Evolutionary conservation across 768 basidiomycete genomes (phyloP), one percentile per base, ranked within the genome.

Genomic region (Mycena sanguinolenta): DNA sequence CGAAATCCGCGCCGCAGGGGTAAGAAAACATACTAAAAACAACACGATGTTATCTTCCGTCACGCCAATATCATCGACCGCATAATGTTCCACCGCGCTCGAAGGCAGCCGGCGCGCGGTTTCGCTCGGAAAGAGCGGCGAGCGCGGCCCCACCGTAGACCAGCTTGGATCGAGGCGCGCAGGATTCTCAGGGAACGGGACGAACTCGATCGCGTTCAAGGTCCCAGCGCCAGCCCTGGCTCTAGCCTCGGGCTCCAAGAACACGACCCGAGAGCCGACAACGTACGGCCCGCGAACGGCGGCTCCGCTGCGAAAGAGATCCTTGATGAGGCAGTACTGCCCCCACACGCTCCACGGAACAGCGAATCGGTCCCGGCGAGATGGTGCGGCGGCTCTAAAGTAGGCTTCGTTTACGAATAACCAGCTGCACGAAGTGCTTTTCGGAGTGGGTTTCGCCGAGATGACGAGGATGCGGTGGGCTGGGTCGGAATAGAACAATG

Each of bases 31-130:
- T 76, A 89, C 90, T 71, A 89, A 77, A 69, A 90, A 83, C 61
- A 91, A 75, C 62, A 90, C 79, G 23, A 91, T 83, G 64, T 90
- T 89, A 70, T 91, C 90, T 76, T 91, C 90, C 14, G 88, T 91
- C 46, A 85, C 84, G 46, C 84, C 81, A 64, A 90, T 79, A 76
- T 84, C 85, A 39, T 89, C 85, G 62, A 90, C 83, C 39, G 78
- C 79, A 58, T 84, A 79, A 12, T 83, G 80, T 66, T 85, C 82
- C 3, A 86, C 84, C 19, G 85, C 87, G 62, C 82, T 77, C 13
- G 80, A 69, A 12, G 88, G 84, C 30, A 89, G 78, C 13, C 82
- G 82, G 59, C 85, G 85, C 71, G 76, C 75, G 53, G 71, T 78
- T 75, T 88, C 88, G 69, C 73, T 82, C 10, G 86, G 85, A 25